A percentile compares a stretch with the other conserved stretches of the same genome.
Evolutionary conservation across 2,329 filamentous ascomycete genomes (phyloP).

Genomic region (Pseudovirgaria hyperparasitica): DNA sequence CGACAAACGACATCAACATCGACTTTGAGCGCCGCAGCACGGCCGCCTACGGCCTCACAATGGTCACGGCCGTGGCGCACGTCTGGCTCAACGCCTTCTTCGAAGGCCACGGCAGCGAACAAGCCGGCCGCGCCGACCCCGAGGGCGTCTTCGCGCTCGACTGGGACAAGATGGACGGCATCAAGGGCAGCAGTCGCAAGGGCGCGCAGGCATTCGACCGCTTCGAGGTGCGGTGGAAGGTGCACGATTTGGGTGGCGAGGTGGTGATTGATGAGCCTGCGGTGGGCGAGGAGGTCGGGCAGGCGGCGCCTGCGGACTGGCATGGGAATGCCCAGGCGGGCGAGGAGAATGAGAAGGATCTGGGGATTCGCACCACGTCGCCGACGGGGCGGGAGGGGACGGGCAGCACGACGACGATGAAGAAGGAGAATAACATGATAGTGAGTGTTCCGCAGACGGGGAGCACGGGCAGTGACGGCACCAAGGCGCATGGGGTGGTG

Average conservation of each 20-base stretch:
- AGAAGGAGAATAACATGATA: constrained; percentile 24
- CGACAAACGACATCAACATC: constrained; percentile 80
- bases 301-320: constrained; percentile 64
- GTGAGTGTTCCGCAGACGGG: constrained; percentile 16
- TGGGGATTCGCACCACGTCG: constrained; percentile 55
- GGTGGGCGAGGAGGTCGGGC: constrained; percentile 54
- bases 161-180: constrained; percentile 81
- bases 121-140: constrained; percentile 50
- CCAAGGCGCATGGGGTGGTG: constrained; percentile 27
- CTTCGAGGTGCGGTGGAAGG: constrained; percentile 74
- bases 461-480: constrained; percentile 24
- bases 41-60: constrained; percentile 61
- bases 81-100: constrained; percentile 97
- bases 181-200: constrained; percentile 78
- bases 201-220: constrained; percentile 71
- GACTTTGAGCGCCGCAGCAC: constrained; percentile 78
- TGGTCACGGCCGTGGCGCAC: constrained; percentile 87
- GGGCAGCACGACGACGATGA: constrained; percentile 60
- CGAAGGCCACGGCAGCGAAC: constrained; percentile 65
- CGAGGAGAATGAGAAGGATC: constrained; percentile 43
- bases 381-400: constrained; percentile 45
- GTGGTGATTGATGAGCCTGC: constrained; percentile 51
- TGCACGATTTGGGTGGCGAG: constrained; percentile 19
- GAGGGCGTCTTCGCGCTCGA: constrained; percentile 59
- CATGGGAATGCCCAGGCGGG: constrained; percentile 37